These are phyloP conservation scores for Leccinum huronense DNA, from an alignment of 1,284 basidiomycete genomes.

Conservation along the genomic window DNA sequence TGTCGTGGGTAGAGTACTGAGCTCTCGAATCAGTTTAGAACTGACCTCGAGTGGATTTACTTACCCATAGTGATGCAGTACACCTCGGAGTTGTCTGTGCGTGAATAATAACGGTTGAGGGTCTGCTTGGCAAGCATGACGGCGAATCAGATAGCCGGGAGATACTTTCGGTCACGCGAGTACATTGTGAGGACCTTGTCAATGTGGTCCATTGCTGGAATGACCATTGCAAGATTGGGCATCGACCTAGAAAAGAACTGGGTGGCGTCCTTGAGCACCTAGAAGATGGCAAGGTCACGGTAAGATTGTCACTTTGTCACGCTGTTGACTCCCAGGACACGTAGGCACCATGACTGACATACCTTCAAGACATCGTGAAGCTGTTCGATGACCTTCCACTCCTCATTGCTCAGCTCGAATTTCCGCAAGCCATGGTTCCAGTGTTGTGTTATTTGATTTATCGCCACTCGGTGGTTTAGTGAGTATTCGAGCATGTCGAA, in stretches of 20 bases:
- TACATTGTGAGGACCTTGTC: neutral
- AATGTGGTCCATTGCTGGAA: conserved; percentile 32
- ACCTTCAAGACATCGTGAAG: neutral
- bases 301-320: neutral
- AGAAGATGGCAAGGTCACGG: neutral
- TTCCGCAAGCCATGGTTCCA: neutral
- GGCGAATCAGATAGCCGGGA: neutral
- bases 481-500: conserved; percentile 4
- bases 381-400: neutral
- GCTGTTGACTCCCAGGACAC: neutral
- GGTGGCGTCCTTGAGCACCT: conserved; percentile 27
- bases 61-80: neutral
- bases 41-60: neutral
- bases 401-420: neutral
- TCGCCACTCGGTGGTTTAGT: neutral
- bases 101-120: neutral
- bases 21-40: neutral
- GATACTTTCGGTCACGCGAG: neutral
- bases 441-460: neutral
- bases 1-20: neutral
- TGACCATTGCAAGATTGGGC: conserved; percentile 29
- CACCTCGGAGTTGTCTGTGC: neutral
- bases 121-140: neutral
- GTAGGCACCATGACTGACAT: neutral
- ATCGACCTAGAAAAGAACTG: conserved; percentile 23